Conservation (phyloP, 768 basidiomycete genomes). For the Butyriboletus loyo region DNA sequence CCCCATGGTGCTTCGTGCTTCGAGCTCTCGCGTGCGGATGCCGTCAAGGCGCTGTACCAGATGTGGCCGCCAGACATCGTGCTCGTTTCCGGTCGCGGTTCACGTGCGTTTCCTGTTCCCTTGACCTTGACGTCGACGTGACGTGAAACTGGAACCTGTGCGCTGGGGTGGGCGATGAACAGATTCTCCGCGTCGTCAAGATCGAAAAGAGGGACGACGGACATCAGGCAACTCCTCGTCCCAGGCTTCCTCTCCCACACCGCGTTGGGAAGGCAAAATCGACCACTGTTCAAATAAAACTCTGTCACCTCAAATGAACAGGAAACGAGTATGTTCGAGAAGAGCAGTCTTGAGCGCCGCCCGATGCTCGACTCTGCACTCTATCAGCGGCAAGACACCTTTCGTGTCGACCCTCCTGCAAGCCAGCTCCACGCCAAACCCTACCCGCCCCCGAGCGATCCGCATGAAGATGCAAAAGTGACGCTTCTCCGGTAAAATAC, state of each 20-base stretch:
- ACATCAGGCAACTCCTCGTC: constrained; percentile 93
- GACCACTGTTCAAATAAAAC: background rate
- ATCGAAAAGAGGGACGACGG: constrained; percentile 45
- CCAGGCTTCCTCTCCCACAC: constrained; percentile 92
- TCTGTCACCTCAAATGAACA: background rate
- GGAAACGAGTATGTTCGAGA: constrained; percentile 1
- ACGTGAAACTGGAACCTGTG: background rate
- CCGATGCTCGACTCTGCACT: background rate
- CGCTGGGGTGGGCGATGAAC: background rate
- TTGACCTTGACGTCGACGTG: background rate
- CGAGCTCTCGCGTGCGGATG: constrained; percentile 90
- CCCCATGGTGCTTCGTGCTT: constrained; percentile 13
- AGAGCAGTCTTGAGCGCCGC: background rate
- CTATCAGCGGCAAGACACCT: background rate
- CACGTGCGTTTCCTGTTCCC: constrained; percentile 63
- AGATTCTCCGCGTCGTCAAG: constrained; percentile 97
- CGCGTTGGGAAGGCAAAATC: constrained; percentile 44
- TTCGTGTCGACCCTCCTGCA: constrained; percentile 9
- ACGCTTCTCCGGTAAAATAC: background rate
- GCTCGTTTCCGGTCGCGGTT: constrained; percentile 98
- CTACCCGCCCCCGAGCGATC: background rate
- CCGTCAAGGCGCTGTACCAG: constrained; percentile 98
- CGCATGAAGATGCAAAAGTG: constrained; percentile 9
- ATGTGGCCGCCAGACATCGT: constrained; percentile 99
- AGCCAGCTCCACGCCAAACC: background rate